A percentile compares a stretch with the other conserved stretches of the same genome.
Evolutionary conservation across 208 protist genomes (phyloP).

Genomic region (Leishmania tropica): DNA sequence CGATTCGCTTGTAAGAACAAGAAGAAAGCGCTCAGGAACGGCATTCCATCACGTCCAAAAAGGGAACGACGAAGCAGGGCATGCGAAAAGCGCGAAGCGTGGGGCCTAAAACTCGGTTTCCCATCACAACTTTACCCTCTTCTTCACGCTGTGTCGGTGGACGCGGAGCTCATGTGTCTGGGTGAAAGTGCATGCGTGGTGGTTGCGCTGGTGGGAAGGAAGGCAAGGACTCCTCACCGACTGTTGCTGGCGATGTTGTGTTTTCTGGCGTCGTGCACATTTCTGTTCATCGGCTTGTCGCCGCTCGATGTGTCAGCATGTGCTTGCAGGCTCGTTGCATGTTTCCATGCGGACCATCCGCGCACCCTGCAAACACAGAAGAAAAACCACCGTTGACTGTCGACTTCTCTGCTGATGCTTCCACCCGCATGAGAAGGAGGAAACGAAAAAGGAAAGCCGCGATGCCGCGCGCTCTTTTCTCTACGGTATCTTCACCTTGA

Average conservation of each 20-base stretch:
- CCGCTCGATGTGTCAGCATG: not conserved
- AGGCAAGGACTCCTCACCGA: not conserved
- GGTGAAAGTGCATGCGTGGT: not conserved
- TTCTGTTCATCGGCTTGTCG: not conserved
- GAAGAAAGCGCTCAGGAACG: not conserved
- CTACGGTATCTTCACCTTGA: not conserved
- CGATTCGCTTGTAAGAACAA: not conserved
- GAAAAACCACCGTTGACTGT: not conserved
- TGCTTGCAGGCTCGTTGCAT: not conserved
- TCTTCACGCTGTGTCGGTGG: not conserved
- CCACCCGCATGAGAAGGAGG: not conserved
- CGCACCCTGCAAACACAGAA: not conserved
- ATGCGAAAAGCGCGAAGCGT: not conserved
- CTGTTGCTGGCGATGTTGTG: not conserved
- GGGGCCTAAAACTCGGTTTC: not conserved
- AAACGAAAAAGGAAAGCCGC: not conserved
- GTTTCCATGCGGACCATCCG: not conserved
- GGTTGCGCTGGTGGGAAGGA: not conserved
- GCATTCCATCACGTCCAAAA: not conserved
- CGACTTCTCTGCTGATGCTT: not conserved
- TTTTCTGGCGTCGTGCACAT: not conserved
- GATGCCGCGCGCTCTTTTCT: not conserved
- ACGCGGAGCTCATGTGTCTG: not conserved
- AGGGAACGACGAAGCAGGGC: not conserved
- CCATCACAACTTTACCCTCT: not conserved